Conservation (phyloP, 148 eudicot species). For the Camellia sinensis region DNA sequence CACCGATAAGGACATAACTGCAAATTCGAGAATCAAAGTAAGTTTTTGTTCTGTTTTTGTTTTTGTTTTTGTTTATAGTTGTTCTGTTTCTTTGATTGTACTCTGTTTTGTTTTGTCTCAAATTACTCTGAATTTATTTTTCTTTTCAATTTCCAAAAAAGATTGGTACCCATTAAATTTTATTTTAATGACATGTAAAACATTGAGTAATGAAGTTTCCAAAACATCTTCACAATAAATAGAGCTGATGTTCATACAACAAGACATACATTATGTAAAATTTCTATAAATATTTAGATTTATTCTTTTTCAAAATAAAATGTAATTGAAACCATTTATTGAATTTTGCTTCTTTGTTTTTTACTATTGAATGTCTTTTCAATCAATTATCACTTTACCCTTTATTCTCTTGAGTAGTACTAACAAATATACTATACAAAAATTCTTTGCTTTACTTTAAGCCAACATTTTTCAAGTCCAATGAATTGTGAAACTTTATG, state of each 20-base stretch:
- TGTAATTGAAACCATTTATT: too few species aligned
- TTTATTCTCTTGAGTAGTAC: background rate
- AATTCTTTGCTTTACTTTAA: background rate
- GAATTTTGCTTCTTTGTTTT: too few species aligned
- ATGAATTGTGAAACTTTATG: background rate
- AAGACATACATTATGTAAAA: too few species aligned
- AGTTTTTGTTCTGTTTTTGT: conserved; percentile 3
- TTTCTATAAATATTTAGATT: too few species aligned
- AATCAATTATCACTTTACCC: background rate
- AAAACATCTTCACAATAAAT: too few species aligned
- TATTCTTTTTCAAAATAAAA: too few species aligned
- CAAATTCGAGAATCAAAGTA: conserved; percentile 67
- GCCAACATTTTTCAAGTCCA: background rate
- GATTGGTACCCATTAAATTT: background rate
- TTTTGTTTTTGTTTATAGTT: background rate
- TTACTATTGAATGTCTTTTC: background rate
- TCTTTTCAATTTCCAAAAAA: background rate
- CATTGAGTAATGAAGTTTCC: background rate
- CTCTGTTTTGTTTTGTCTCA: background rate
- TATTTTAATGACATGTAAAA: background rate
- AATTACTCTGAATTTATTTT: background rate
- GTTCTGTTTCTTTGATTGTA: background rate
- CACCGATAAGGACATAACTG: conserved; percentile 34
- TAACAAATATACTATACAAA: background rate
- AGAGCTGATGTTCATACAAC: too few species aligned